These are phyloP conservation scores for Vanrija sp. DNA, from an alignment of 1,284 basidiomycete species.

Conservation along the genomic window DNA sequence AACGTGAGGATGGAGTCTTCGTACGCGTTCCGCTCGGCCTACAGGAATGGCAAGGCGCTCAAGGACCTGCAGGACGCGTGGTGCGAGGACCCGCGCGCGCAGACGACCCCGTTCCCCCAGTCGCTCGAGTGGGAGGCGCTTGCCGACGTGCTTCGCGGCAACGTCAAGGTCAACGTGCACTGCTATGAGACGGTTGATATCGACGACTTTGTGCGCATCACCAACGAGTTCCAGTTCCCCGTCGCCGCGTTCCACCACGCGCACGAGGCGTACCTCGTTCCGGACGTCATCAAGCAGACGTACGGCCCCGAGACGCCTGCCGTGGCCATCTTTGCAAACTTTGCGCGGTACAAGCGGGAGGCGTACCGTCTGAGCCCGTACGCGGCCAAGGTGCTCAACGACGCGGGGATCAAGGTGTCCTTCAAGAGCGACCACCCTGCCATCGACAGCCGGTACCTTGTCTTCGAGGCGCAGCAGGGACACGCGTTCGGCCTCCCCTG, in stretches of 20 bases:
- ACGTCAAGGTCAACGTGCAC: slow-evolving; percentile 67
- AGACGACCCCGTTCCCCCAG: slow-evolving; percentile 61
- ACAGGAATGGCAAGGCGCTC: slow-evolving; percentile 68
- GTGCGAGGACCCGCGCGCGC: slow-evolving; percentile 55
- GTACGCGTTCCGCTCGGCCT: slow-evolving; percentile 59
- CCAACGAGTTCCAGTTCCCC: slow-evolving; percentile 62
- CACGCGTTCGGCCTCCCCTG: slow-evolving; percentile 62
- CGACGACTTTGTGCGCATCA: slow-evolving; percentile 58
- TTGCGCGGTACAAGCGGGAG: slow-evolving; percentile 68
- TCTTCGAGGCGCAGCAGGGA: slow-evolving; percentile 83
- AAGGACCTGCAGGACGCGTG: slow-evolving; percentile 68
- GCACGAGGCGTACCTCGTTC: slow-evolving; percentile 75
- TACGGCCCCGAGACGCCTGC: slow-evolving; percentile 55
- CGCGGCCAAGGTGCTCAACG: slow-evolving; percentile 70
- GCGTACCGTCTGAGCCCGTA: slow-evolving; percentile 80
- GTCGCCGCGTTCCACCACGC: slow-evolving; percentile 50
- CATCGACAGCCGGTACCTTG: slow-evolving; percentile 70
- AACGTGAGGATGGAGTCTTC: slow-evolving; percentile 56
- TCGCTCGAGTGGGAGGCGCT: slow-evolving; percentile 77
- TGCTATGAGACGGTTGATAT: slow-evolving; percentile 77
- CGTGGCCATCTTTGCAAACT: slow-evolving; percentile 68
- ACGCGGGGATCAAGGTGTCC: slow-evolving; percentile 69
- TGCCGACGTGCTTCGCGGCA: slow-evolving; percentile 72
- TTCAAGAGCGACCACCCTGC: slow-evolving; percentile 62
- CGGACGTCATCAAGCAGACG: slow-evolving; percentile 57